Evolutionary conservation across 306 rosid species (phyloP), one percentile per base, ranked within the genome.

Genomic region (Luffa acutangula): DNA sequence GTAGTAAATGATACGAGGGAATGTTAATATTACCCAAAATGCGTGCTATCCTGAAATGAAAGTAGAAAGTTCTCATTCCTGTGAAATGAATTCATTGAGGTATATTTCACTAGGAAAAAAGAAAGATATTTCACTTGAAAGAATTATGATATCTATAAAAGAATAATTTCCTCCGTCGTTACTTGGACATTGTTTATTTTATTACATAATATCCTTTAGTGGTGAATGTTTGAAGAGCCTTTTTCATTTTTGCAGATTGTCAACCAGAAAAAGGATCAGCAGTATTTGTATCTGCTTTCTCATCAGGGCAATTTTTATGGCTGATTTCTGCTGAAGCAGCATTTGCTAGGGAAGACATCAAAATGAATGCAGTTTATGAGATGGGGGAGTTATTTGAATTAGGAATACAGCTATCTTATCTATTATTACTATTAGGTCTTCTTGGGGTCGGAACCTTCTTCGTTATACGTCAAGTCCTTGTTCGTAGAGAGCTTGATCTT

Each of bases 401-500:
- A 78, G 92, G 97, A 78, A 94, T 94, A 86, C 98, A 92, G 81
- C 88, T 94, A 79, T 82, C 92, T 76, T 94, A 92, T 78, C 84
- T 94, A 90, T 56, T 92, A 81, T 56, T 90, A 54, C 80, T 92
- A 74, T 71, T 92, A 83, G 88, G 93, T 74, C 88, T 94, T 89
- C 90, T 94, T 25, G 98, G 98, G 58, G 80, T 79, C 34, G 98
- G 98, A 70, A 86, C 97, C 52, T 94, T 84, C 91, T 94, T 82
- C 71, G 98, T 92, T 76, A 85, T 94, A 77, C 95, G 97, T 64
- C 98, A 94, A 87, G 93, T 94, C 82, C 98, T 94, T 80, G 97
- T 94, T 59, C 97, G 97, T 46, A 89, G 97, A 80, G 98, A 91
- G 85, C 98, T 94, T 46, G 98, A 94, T 82, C 98, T 94, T 86